These are phyloP conservation scores for Inonotus obliquus DNA, from an alignment of 1,284 basidiomycete species.

Conservation along the genomic window DNA sequence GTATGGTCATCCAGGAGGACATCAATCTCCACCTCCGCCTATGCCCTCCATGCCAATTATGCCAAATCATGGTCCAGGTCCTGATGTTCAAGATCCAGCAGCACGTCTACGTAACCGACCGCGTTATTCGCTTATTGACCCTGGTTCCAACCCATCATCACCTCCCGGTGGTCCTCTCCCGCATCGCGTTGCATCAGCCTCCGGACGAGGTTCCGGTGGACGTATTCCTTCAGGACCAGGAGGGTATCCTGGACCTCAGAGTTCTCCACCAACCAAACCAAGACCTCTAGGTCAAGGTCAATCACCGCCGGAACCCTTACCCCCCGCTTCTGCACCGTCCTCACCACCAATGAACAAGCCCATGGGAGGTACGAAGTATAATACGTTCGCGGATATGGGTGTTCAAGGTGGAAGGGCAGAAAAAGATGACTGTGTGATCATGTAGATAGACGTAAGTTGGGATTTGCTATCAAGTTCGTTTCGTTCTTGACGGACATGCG, in stretches of 20 bases:
- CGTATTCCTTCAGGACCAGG: conserved; percentile 5
- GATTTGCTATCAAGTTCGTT: background rate
- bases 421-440: conserved; percentile 78
- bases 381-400: conserved; percentile 93
- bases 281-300: background rate
- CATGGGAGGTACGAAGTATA: conserved; percentile 41
- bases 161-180: background rate
- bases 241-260: background rate
- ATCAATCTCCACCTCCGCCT: conserved; percentile 18
- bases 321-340: conserved; percentile 1
- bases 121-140: conserved; percentile 39
- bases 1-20: conserved; percentile 13
- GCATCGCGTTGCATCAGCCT: background rate
- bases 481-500: background rate
- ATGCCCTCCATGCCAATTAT: background rate
- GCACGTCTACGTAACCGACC: conserved; percentile 27
- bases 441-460: conserved; percentile 42
- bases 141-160: background rate
- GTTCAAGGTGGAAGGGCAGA: conserved; percentile 70
- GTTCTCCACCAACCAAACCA: background rate
- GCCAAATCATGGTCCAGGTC: background rate
- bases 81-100: background rate
- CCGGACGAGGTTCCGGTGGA: conserved; percentile 3
- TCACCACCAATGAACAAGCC: conserved; percentile 11
- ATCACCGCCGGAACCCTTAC: background rate